Percentiles rank a stretch among this genome's conserved stretches.
These are phyloP conservation scores for Neofusicoccum kwambonambiense DNA, from an alignment of 2,329 filamentous ascomycete genomes.

Conservation along the genomic window DNA sequence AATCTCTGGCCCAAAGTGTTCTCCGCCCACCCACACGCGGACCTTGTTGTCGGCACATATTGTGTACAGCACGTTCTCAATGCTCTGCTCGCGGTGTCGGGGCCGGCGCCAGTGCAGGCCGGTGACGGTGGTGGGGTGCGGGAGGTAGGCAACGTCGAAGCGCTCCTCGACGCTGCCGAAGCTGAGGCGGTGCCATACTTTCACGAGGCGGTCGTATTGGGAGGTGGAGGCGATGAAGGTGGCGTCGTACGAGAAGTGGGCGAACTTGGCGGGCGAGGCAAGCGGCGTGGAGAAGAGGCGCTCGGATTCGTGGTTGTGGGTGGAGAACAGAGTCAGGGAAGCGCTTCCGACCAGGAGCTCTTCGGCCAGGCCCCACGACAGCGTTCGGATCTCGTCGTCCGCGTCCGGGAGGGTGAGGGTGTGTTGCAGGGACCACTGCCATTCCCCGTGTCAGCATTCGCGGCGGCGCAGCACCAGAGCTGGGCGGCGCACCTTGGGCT, in stretches of 20 bases:
- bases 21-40: conserved; percentile 78
- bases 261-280: conserved; percentile 70
- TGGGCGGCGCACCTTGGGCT: conserved; percentile 63
- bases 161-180: conserved; percentile 80
- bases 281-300: conserved; percentile 73
- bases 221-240: conserved; percentile 81
- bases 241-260: conserved; percentile 81
- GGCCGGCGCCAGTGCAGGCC: conserved; percentile 82
- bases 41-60: conserved; percentile 78
- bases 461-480: conserved; percentile 5
- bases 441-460: not conserved
- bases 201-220: conserved; percentile 76
- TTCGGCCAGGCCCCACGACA: conserved; percentile 86
- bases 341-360: conserved; percentile 79
- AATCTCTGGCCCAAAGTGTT: conserved; percentile 68
- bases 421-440: conserved; percentile 61
- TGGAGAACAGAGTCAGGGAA: conserved; percentile 69
- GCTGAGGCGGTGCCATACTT: conserved; percentile 86
- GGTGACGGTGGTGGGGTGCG: conserved; percentile 80
- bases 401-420: conserved; percentile 51
- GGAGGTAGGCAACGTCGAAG: conserved; percentile 87
- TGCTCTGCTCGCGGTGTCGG: conserved; percentile 71
- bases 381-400: conserved; percentile 52
- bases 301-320: conserved; percentile 48
- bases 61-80: conserved; percentile 87